These are phyloP conservation scores for Telfairia occidentalis DNA, from an alignment of 331 rosid species.

Conservation along the genomic window DNA sequence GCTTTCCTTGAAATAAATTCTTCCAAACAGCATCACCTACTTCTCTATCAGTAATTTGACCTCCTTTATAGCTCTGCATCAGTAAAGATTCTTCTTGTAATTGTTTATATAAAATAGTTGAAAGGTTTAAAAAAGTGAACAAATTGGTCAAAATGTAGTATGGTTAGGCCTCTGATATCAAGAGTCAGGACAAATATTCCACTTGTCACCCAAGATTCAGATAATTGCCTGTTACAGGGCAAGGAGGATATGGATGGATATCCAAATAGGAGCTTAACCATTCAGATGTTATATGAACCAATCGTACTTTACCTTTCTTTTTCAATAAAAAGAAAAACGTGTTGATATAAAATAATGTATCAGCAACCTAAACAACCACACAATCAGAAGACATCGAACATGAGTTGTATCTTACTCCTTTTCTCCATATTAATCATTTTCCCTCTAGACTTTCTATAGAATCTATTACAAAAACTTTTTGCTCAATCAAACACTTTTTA, in stretches of 20 bases:
- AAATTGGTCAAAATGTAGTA: not conserved
- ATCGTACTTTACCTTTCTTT: too few species aligned
- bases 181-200: not conserved
- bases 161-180: not conserved
- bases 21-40: slow-evolving; percentile 35
- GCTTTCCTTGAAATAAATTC: slow-evolving; percentile 42
- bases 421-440: too few species aligned
- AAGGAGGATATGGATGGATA: not conserved
- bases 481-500: not conserved
- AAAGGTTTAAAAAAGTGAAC: not conserved
- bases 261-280: not conserved
- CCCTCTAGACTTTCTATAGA: too few species aligned
- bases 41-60: slow-evolving; percentile 42
- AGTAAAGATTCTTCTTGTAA: slow-evolving; percentile 12
- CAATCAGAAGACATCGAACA: too few species aligned
- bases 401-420: too few species aligned
- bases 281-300: too few species aligned
- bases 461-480: too few species aligned
- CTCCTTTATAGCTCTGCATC: slow-evolving; percentile 49
- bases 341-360: too few species aligned
- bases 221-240: not conserved
- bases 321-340: too few species aligned
- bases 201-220: not conserved
- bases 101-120: not conserved
- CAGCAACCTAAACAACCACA: too few species aligned